A percentile compares a stretch with the other conserved stretches of the same genome.
Conservation (phyloP, 768 basidiomycete species). For the Sutorius australiensis region DNA sequence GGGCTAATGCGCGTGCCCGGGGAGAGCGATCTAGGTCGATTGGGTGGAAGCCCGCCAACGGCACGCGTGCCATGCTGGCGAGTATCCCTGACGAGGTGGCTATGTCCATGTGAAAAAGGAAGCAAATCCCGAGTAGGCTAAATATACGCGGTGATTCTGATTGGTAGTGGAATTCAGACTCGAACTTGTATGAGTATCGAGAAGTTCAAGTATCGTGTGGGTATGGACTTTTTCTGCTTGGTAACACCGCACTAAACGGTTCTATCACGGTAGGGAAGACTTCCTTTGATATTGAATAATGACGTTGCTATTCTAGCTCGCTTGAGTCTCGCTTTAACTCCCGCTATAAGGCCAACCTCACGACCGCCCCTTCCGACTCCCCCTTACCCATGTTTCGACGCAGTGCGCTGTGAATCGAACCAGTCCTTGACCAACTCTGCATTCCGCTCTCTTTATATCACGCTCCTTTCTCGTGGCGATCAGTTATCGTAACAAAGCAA, state of each 20-base stretch:
- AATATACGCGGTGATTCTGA: neutral
- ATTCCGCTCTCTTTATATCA: constrained; percentile 6
- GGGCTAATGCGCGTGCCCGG: constrained; percentile 18
- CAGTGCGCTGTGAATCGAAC: neutral
- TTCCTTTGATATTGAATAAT: neutral
- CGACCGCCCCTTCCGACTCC: neutral
- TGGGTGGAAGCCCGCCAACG: constrained; percentile 28
- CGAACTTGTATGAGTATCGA: neutral
- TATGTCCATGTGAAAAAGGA: constrained; percentile 7
- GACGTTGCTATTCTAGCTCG: neutral
- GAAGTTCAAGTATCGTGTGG: neutral
- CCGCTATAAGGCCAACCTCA: constrained; percentile 9
- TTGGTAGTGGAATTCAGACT: neutral
- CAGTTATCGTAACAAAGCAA: neutral
- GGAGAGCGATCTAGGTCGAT: constrained; percentile 20
- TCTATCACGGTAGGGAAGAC: neutral
- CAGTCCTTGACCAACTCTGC: neutral
- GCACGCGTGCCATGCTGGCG: constrained; percentile 38
- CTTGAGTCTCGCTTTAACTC: neutral
- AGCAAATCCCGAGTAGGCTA: neutral
- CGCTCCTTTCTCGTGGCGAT: constrained; percentile 8
- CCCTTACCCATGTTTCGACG: constrained; percentile 4
- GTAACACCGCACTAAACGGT: constrained; percentile 13
- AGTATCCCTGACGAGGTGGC: constrained; percentile 41
- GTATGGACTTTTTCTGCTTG: neutral